Evolutionary conservation across 2,329 filamentous ascomycete genomes (phyloP), one percentile per base, ranked within the genome.

Genomic region (Colletotrichum tofieldiae): DNA sequence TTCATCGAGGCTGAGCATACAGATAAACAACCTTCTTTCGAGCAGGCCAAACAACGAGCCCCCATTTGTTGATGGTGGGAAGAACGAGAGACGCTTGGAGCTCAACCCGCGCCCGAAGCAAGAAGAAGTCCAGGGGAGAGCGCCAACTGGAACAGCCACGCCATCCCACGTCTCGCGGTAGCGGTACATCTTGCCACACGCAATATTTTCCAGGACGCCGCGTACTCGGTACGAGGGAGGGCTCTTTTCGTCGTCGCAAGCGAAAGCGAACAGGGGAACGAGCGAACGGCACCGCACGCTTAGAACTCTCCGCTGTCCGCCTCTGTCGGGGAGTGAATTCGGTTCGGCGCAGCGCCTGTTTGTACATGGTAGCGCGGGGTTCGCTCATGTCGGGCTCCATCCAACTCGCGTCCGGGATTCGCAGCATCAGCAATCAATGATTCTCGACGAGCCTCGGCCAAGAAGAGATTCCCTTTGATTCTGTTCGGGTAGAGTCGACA

Each of bases 141-240:
- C 18, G 67, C 55, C 55, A 66, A 63, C 58, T 58, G 58, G 59
- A 69, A 72, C 69, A 72, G 69, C 69, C 69, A 72, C 69, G 37
- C 51, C 52, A 29, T 18, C 12, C 23, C 32, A 58, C 41, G 26
- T 12, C 12, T 0, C 1, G 14, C 23, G 5, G 32, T 43, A 49
- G 26, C 14, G 2, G 26, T 39, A 55, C 49, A 18, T 32, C 16
- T 56, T 43, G 2, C 7, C 16, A 29, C 29, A 11, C 2, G 1
- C 5, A 32, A 2, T 11, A 0, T 1, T 18, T 0, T 9, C 37
- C 6, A 1, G 8, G 26, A 1, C 0, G 0, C 26, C 5, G 9
- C 2, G 61, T 60, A 59, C 45, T 51, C 11, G 18, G 16, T 35
- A 64, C 39, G 5, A 14, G 5, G 23, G 18, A 32, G 60, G 37